Conservation (phyloP, 192 early-diverging fungal genomes). For the Entomortierella chlamydospora region DNA sequence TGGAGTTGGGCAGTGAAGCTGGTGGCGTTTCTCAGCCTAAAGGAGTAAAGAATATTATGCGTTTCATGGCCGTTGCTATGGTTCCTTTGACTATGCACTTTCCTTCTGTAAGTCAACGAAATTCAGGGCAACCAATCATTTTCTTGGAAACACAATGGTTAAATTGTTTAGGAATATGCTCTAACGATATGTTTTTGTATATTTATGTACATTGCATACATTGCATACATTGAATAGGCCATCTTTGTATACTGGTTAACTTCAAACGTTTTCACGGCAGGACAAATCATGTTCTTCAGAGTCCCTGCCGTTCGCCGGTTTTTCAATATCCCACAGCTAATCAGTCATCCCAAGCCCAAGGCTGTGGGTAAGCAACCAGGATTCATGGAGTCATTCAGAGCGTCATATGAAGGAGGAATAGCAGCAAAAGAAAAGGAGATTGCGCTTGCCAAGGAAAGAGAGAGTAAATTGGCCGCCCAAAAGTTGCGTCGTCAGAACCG, state of each 20-base stretch:
- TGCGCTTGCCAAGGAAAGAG: conserved; percentile 30
- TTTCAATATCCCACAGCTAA: conserved; percentile 70
- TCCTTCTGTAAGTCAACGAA: conserved; percentile 40
- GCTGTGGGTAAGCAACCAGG: conserved; percentile 46
- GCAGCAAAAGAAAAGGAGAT: conserved; percentile 46
- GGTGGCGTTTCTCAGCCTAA: conserved; percentile 45
- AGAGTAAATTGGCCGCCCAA: conserved; percentile 43
- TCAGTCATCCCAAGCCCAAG: conserved; percentile 57
- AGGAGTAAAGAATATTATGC: conserved; percentile 50
- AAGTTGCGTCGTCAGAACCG: conserved; percentile 53
- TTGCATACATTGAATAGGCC: too few relatives aligned
- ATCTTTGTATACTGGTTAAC: conserved; percentile 90
- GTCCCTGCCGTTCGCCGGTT: conserved; percentile 62
- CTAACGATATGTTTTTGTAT: too few relatives aligned
- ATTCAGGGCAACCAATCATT: neutral
- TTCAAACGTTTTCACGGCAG: conserved; percentile 76
- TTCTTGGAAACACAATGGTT: too few relatives aligned
- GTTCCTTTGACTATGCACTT: conserved; percentile 52
- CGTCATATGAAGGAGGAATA: conserved; percentile 47
- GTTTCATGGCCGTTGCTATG: conserved; percentile 56
- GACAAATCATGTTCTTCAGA: conserved; percentile 77
- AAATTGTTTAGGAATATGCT: too few relatives aligned
- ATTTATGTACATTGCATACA: too few relatives aligned
- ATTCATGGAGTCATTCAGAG: conserved; percentile 64
- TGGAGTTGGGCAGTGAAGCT: conserved; percentile 68